Percentiles rank a stretch among this genome's conserved stretches.
Evolutionary conservation across 108 stramenopile species (phyloP).

Genomic region (Cyclotella atomus): DNA sequence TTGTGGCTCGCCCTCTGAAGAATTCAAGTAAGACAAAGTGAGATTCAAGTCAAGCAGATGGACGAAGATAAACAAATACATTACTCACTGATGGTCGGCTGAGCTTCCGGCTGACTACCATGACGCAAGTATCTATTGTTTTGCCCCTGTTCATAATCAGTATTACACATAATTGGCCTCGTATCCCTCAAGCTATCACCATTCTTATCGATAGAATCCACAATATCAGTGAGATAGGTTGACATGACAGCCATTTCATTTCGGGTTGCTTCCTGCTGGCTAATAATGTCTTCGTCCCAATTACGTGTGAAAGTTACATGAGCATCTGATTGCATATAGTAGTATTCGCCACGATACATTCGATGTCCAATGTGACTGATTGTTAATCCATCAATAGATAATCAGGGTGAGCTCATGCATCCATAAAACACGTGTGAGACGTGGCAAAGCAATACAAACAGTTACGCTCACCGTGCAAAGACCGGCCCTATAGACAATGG

Average conservation of each 20-base stretch:
- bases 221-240: slow-evolving; percentile 87
- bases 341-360: slow-evolving; percentile 92
- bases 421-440: no score
- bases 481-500: slow-evolving; percentile 87
- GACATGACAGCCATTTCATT: slow-evolving; percentile 95
- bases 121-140: slow-evolving; percentile 85
- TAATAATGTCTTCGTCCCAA: slow-evolving; percentile 92
- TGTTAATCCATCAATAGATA: neutral
- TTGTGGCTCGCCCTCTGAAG: slow-evolving; percentile 73
- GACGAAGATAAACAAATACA: no score
- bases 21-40: neutral
- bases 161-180: slow-evolving; percentile 92
- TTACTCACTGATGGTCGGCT: slow-evolving; percentile 55
- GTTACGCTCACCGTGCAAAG: slow-evolving; percentile 74
- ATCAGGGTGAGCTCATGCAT: no score
- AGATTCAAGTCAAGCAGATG: no score
- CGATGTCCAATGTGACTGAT: slow-evolving; percentile 83
- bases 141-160: slow-evolving; percentile 80
- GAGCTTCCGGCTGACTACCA: slow-evolving; percentile 83
- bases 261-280: slow-evolving; percentile 73
- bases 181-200: slow-evolving; percentile 79
- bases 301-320: slow-evolving; percentile 90
- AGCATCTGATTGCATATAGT: slow-evolving; percentile 95
- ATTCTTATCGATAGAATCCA: slow-evolving; percentile 66
- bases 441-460: no score